A percentile compares a stretch with the other conserved stretches of the same genome.
These are phyloP conservation scores for Poa annua DNA, from an alignment of 176 grass and related monocot genomes.

Conservation along the genomic window DNA sequence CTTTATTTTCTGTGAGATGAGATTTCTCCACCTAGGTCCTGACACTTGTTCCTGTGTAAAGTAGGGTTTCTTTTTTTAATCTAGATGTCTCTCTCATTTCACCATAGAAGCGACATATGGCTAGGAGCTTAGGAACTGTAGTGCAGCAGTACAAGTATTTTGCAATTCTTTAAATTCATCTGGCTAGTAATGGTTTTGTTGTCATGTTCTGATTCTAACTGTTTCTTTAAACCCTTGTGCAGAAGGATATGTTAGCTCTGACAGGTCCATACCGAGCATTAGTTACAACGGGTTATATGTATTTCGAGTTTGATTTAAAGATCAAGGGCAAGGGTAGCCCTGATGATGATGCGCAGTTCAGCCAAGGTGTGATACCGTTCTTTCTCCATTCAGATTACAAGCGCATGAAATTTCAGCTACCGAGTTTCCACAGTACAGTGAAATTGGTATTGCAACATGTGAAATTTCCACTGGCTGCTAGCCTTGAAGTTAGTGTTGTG, in stretches of 20 bases:
- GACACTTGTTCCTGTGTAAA: not conserved
- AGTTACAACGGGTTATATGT: not conserved
- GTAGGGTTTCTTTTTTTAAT: no score
- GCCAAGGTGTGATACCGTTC: not conserved
- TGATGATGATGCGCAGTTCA: not conserved
- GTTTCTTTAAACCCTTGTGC: not conserved
- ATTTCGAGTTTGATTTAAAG: not conserved
- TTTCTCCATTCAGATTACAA: not conserved
- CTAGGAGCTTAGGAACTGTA: not conserved
- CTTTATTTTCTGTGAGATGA: not conserved
- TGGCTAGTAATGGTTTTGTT: no score
- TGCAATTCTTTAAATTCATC: not conserved
- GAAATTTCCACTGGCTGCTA: not conserved
- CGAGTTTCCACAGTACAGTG: not conserved
- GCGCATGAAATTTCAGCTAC: not conserved
- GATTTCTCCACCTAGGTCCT: not conserved
- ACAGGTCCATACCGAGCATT: not conserved
- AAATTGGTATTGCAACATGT: not conserved
- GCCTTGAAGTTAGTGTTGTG: not conserved
- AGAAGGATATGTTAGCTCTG: not conserved
- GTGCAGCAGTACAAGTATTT: not conserved
- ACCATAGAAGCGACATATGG: no score
- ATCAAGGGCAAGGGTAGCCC: not conserved
- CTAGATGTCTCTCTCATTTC: no score
- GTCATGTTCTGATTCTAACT: not conserved